Evolutionary conservation across 225 moss, liverwort and hornwort genomes (phyloP).

Genomic region (Polytrichum formosum): DNA sequence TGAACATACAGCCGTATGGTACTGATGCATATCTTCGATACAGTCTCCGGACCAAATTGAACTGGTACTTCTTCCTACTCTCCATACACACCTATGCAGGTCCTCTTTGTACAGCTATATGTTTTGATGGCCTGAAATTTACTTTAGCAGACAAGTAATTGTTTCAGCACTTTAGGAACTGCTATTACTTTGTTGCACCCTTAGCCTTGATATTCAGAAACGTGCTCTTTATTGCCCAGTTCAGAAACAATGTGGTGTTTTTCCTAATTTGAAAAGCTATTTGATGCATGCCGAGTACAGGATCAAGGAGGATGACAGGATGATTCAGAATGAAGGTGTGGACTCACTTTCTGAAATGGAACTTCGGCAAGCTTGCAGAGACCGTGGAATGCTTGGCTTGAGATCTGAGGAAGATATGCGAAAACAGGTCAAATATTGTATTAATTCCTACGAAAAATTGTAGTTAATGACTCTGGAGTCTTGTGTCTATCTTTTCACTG

Average conservation of each 20-base stretch:
- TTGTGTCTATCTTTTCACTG: no score
- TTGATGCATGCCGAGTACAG: slow-evolving; percentile 21
- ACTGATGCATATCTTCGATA: slow-evolving; percentile 99
- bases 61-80: slow-evolving; percentile 42
- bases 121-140: no score
- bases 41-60: slow-evolving; percentile 91
- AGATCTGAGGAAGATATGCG: slow-evolving; percentile 87
- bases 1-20: slow-evolving; percentile 99
- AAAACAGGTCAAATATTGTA: slow-evolving; percentile 47
- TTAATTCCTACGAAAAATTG: not conserved
- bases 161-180: not conserved
- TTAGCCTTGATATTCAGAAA: not conserved
- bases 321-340: slow-evolving; percentile 94
- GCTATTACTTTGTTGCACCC: not conserved
- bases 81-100: not conserved
- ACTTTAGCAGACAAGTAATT: not conserved
- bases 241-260: no score
- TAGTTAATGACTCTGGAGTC: not conserved
- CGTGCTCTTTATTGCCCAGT: no score
- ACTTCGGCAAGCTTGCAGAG: slow-evolving; percentile 93
- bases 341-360: slow-evolving; percentile 87
- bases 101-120: not conserved
- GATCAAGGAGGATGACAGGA: slow-evolving; percentile 96
- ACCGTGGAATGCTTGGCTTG: slow-evolving; percentile 97
- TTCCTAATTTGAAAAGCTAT: no score